Base-by-base conservation (phyloP, 495 filamentous ascomycete genomes). In the Tetracladium marchalianum region DNA sequence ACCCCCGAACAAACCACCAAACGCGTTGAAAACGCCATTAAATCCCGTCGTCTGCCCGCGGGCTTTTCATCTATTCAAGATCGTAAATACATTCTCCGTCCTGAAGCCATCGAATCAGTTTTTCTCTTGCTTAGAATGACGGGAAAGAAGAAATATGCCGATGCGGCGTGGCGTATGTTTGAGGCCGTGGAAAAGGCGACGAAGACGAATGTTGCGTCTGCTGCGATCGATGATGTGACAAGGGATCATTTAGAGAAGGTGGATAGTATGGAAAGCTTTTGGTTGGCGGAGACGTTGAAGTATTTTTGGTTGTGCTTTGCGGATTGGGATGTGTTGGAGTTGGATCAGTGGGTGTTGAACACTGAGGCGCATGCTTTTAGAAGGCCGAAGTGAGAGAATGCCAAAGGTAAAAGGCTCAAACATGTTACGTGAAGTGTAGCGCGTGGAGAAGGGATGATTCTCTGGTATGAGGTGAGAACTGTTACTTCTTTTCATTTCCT, bases 331-430 rank as follows among this genome's bases (percentile, higher is more conserved):
- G 65, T 82, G n/a, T 70, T 92, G 39, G 84, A 78, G 58, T 62
- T 95, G 52, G 87, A 95, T 65, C 81, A 92, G 50, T 95, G 77
- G 71, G 85, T 95, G 33, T 69, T 93, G 71, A 80, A 78, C 54
- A 78, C 74, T 1, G 74, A 78, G 60, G 74, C 74, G 31, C 74
- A 78, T 64, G 70, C 74, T 1, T 67, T 82, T 52, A 70, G 62
- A 48, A 56, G 76, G 57, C 75, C 74, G 18, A 31, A 13, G 35
- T 17, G 18, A 16, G 33, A 7, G 22, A 27, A 3, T 3, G 22
- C 3, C 22, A 27, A 27, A 27, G 7, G 22, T 27, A 3, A 27
- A 27, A 27, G 22, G 3, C 22, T 27, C 22, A 27, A 27, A 27
- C 7, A 7, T 27, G 7, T 7, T 27, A 7, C 22, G 22, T 27